Conservation (phyloP, 495 filamentous ascomycete species). For the Trichoderma reesei region DNA sequence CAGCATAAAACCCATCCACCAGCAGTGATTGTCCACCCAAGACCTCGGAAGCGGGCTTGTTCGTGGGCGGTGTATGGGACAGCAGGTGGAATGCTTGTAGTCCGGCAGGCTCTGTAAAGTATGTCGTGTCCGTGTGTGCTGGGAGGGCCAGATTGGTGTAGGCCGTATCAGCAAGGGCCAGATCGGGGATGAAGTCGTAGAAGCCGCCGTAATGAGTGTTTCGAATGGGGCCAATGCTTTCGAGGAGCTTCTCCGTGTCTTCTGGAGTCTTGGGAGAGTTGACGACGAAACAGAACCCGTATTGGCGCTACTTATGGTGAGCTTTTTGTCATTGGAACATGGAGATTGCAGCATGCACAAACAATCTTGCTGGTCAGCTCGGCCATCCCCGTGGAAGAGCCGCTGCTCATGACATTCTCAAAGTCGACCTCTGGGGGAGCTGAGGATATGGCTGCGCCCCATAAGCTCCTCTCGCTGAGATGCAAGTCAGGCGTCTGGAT, state of each 20-base stretch:
- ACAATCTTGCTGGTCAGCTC: constrained; percentile 33
- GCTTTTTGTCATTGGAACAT: neutral
- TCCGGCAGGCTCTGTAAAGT: constrained; percentile 83
- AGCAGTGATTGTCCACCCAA: constrained; percentile 63
- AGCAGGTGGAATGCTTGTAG: constrained; percentile 87
- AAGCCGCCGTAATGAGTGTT: constrained; percentile 90
- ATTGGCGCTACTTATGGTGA: constrained; percentile 27
- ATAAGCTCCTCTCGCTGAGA: constrained; percentile 8
- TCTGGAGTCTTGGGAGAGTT: constrained; percentile 56
- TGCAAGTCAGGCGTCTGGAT: constrained; percentile 10
- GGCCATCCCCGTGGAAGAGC: constrained; percentile 14
- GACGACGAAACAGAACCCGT: constrained; percentile 64
- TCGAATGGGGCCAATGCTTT: constrained; percentile 73
- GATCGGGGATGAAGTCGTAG: constrained; percentile 87
- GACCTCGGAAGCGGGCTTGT: constrained; percentile 10
- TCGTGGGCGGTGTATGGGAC: constrained; percentile 45
- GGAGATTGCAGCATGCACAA: neutral
- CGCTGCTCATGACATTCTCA: constrained; percentile 46
- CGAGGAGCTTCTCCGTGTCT: constrained; percentile 58
- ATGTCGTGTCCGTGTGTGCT: constrained; percentile 86
- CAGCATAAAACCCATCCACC: constrained; percentile 74
- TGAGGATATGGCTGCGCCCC: constrained; percentile 9
- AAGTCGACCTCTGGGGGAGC: constrained; percentile 46
- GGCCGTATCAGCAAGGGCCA: constrained; percentile 83
- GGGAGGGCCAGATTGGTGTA: constrained; percentile 71